These are phyloP conservation scores for Xanthoconium stramineum DNA, from an alignment of 768 basidiomycete species.

Conservation along the genomic window DNA sequence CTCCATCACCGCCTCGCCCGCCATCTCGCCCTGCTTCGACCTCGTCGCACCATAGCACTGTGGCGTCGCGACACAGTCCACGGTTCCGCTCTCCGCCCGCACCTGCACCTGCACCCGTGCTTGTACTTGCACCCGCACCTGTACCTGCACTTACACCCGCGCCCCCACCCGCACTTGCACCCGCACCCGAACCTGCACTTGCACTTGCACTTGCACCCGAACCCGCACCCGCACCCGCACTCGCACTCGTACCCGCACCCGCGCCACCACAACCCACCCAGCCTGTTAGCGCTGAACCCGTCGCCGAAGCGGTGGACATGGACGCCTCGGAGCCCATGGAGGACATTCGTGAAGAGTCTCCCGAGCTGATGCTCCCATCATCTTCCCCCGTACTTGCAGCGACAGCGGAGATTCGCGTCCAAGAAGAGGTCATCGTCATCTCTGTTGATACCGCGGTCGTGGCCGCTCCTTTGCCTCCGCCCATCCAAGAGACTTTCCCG, in stretches of 20 bases:
- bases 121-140: too few species aligned
- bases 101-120: too few species aligned
- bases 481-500: conserved; percentile 1
- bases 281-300: conserved; percentile 1
- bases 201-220: too few species aligned
- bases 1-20: conserved; percentile 12
- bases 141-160: too few species aligned
- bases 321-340: conserved; percentile 19
- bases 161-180: too few species aligned
- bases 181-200: too few species aligned
- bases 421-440: conserved; percentile 3
- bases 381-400: conserved; percentile 18
- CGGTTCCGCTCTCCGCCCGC: conserved; percentile 8
- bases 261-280: conserved; percentile 7
- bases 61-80: conserved; percentile 19
- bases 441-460: neutral
- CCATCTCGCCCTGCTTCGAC: conserved; percentile 16
- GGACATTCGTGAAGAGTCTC: conserved; percentile 22
- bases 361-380: conserved; percentile 20
- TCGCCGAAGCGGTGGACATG: conserved; percentile 11
- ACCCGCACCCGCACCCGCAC: too few species aligned
- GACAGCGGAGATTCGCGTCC: neutral
- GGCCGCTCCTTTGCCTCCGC: neutral
- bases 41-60: conserved; percentile 14
- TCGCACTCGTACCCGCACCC: too few species aligned